Percentiles rank a stretch among this genome's conserved stretches.
Evolutionary conservation across 257 asterid species (phyloP).

Genomic region (Jacaranda mimosifolia): DNA sequence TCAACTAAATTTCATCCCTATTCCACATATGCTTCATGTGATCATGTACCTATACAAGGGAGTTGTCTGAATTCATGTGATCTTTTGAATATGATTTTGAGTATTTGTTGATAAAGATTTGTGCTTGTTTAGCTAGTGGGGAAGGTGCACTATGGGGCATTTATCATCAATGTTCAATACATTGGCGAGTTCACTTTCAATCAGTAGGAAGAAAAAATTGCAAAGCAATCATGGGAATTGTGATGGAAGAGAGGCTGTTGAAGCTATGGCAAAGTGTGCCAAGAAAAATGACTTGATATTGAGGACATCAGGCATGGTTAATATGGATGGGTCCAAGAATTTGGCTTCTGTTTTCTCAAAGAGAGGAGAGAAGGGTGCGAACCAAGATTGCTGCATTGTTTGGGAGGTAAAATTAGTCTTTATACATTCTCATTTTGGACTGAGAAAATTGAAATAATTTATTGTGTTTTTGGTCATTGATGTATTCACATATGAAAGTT

Average conservation of each 20-base stretch:
- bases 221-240: slow-evolving; percentile 40
- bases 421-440: neutral
- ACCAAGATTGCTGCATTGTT: slow-evolving; percentile 89
- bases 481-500: neutral
- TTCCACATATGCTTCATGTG: slow-evolving; percentile 31
- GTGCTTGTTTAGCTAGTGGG: slow-evolving; percentile 37
- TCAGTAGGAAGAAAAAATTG: slow-evolving; percentile 51
- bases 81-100: neutral
- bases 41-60: slow-evolving; percentile 6
- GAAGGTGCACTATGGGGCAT: slow-evolving; percentile 69
- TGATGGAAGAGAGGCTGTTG: slow-evolving; percentile 69
- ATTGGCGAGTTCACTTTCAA: slow-evolving; percentile 73
- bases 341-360: slow-evolving; percentile 81
- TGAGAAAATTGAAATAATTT: no score
- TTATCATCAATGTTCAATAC: slow-evolving; percentile 89
- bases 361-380: slow-evolving; percentile 88
- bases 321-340: slow-evolving; percentile 70
- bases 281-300: slow-evolving; percentile 79
- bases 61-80: slow-evolving; percentile 5
- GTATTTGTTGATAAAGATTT: slow-evolving; percentile 12
- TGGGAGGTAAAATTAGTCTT: slow-evolving; percentile 73
- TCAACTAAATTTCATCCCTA: slow-evolving; percentile 33
- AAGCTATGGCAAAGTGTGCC: slow-evolving; percentile 69
- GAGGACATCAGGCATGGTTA: slow-evolving; percentile 75
- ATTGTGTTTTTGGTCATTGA: neutral